Evolutionary conservation across 1,284 basidiomycete species (phyloP).

Genomic region (Rhodotorula sp.): DNA sequence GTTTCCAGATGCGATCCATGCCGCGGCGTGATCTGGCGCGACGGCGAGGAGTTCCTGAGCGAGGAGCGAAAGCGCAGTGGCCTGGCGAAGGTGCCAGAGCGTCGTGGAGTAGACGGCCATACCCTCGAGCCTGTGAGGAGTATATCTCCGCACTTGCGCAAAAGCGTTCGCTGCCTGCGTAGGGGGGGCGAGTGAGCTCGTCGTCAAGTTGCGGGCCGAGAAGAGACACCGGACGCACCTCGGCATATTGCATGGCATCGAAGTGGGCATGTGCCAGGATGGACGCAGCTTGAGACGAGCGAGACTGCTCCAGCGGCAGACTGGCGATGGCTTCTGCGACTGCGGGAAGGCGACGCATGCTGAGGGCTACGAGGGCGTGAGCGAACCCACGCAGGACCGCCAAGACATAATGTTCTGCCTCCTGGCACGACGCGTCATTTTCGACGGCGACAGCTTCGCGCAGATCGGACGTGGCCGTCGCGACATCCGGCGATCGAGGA

Average conservation of each 20-base stretch:
- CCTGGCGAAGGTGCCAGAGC: slow-evolving; percentile 83
- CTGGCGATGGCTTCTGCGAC: slow-evolving; percentile 72
- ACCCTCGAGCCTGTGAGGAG: slow-evolving; percentile 80
- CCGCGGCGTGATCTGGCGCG: slow-evolving; percentile 65
- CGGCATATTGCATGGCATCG: slow-evolving; percentile 78
- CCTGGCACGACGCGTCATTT: slow-evolving; percentile 57
- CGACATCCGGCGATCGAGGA: slow-evolving; percentile 46
- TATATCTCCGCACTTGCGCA: slow-evolving; percentile 68
- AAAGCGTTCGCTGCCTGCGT: slow-evolving; percentile 81
- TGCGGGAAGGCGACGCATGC: slow-evolving; percentile 69
- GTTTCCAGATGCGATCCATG: slow-evolving; percentile 94
- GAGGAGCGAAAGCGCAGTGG: slow-evolving; percentile 78
- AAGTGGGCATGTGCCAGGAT: slow-evolving; percentile 82
- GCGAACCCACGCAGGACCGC: slow-evolving; percentile 78
- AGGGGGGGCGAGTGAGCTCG: background rate
- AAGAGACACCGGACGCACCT: slow-evolving; percentile 59
- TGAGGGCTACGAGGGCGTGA: slow-evolving; percentile 67
- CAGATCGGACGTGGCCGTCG: slow-evolving; percentile 58
- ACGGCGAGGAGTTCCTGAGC: slow-evolving; percentile 84
- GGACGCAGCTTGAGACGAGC: slow-evolving; percentile 65
- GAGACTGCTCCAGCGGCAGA: slow-evolving; percentile 72
- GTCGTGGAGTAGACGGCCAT: slow-evolving; percentile 94
- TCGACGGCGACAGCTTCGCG: slow-evolving; percentile 47
- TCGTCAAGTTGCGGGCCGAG: background rate
- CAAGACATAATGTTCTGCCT: slow-evolving; percentile 70